Percentiles rank a stretch among this genome's conserved stretches.
These are phyloP conservation scores for Serpula lacrymans DNA, from an alignment of 768 basidiomycete genomes.

Conservation along the genomic window DNA sequence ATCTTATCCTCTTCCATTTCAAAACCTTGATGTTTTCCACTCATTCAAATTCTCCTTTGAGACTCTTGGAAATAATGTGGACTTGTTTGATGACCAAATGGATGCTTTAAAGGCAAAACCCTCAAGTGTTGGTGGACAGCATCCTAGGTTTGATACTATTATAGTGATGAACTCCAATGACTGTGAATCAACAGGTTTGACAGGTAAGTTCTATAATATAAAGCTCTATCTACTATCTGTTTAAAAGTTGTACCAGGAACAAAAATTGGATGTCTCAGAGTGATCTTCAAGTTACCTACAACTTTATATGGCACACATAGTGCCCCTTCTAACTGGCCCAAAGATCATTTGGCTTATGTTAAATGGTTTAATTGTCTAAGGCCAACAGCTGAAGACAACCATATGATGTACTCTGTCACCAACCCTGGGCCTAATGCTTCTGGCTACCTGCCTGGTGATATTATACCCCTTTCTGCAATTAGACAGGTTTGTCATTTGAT, in stretches of 20 bases:
- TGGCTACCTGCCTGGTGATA: constrained; percentile 1
- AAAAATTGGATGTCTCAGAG: not conserved
- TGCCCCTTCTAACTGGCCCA: constrained; percentile 2
- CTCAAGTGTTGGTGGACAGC: no score
- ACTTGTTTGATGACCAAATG: no score
- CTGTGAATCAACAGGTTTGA: constrained; percentile 1
- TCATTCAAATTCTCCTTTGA: no score
- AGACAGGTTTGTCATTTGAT: constrained; percentile 7
- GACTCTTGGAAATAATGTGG: not conserved
- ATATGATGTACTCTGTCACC: constrained; percentile 7
- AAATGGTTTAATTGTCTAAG: constrained; percentile 6
- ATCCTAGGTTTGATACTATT: constrained; percentile 3
- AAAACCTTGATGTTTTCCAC: not conserved
- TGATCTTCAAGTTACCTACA: constrained; percentile 6
- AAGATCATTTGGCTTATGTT: constrained; percentile 10
- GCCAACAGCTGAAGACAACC: constrained; percentile 1
- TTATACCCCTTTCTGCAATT: constrained; percentile 4
- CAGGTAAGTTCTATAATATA: constrained; percentile 5
- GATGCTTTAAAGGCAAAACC: no score
- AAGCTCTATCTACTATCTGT: not conserved
- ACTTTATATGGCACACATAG: not conserved
- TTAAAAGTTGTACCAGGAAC: constrained; percentile 1
- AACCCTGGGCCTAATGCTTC: not conserved
- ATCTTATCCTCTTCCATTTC: no score
- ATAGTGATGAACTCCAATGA: not conserved